A percentile compares a stretch with the other conserved stretches of the same genome.
These are phyloP conservation scores for Phytophthora litchii DNA, from an alignment of 352 stramenopile species.

Conservation along the genomic window DNA sequence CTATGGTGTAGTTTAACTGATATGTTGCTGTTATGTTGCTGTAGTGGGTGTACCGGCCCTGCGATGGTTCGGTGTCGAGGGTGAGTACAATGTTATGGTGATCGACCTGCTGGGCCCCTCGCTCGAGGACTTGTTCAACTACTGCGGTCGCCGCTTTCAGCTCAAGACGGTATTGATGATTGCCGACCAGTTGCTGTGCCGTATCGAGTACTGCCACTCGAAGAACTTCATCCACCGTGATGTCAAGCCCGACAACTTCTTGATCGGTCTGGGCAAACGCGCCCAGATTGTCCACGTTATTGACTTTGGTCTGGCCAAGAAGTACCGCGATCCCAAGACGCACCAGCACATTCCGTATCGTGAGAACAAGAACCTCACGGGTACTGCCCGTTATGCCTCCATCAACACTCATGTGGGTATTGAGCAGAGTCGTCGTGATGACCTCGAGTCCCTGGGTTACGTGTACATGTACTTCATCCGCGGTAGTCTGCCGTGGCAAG, in stretches of 20 bases:
- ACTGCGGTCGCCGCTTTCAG: constrained; percentile 88
- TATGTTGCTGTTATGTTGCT: constrained; percentile 27
- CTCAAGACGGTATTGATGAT: constrained; percentile 98
- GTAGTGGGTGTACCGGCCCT: constrained; percentile 98
- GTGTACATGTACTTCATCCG: constrained; percentile 95
- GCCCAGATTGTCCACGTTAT: constrained; percentile 89
- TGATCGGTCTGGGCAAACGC: constrained; percentile 88
- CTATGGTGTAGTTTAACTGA: constrained; percentile 11
- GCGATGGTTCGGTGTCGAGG: constrained; percentile 99
- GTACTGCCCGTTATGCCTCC: constrained; percentile 97
- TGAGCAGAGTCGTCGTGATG: constrained; percentile 97
- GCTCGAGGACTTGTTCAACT: constrained; percentile 90
- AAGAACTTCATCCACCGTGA: constrained; percentile 92
- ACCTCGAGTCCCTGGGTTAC: constrained; percentile 97
- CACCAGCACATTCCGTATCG: constrained; percentile 92
- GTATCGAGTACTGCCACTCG: constrained; percentile 88
- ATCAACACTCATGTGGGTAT: constrained; percentile 99
- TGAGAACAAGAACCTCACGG: constrained; percentile 93
- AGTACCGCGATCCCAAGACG: constrained; percentile 89
- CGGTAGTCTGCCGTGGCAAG: constrained; percentile 97
- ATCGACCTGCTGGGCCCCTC: constrained; percentile 98
- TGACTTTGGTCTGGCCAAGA: constrained; percentile 91
- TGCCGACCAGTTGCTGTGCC: constrained; percentile 85
- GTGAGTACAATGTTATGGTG: constrained; percentile 99
- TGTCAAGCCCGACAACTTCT: constrained; percentile 92